phyloP scores from a whole-genome alignment of 306 rosid genomes.

The Rosa lucieae region DNA sequence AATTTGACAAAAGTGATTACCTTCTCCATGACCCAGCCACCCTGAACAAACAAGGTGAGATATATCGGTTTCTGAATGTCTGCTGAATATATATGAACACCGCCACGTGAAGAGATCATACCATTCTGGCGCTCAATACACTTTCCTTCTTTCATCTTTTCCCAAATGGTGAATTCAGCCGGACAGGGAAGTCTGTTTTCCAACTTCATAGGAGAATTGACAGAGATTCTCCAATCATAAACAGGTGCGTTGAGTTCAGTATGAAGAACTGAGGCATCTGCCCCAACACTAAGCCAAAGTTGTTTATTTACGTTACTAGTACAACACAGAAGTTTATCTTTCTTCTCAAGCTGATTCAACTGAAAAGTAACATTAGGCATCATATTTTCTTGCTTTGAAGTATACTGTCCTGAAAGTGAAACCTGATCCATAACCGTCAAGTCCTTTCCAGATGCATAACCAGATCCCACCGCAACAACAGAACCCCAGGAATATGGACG shows the following conservation, averaged over 20 bases:
- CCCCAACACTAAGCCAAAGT: constrained; percentile 80
- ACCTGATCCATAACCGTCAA: constrained; percentile 59
- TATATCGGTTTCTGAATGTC: constrained; percentile 81
- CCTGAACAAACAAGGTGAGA: constrained; percentile 74
- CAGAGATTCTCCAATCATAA: constrained; percentile 91
- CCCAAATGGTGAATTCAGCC: constrained; percentile 73
- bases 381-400: constrained; percentile 40
- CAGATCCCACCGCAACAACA: constrained; percentile 63
- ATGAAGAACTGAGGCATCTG: constrained; percentile 93
- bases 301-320: constrained; percentile 59
- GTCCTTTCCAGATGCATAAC: constrained; percentile 69
- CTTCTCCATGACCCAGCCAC: constrained; percentile 96
- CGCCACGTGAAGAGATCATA: constrained; percentile 64
- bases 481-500: constrained; percentile 72
- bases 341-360: constrained; percentile 89
- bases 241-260: constrained; percentile 90
- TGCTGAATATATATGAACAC: constrained; percentile 77
- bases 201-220: constrained; percentile 80
- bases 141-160: constrained; percentile 72
- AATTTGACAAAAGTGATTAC: constrained; percentile 38
- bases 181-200: constrained; percentile 94
- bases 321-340: constrained; percentile 77
- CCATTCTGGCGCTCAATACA: constrained; percentile 61
- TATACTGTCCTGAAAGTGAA: constrained; percentile 46
- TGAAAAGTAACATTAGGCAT: constrained; percentile 50